phyloP scores from a whole-genome alignment of 2,329 filamentous ascomycete genomes.

The Chalaropsis thielavioides region DNA sequence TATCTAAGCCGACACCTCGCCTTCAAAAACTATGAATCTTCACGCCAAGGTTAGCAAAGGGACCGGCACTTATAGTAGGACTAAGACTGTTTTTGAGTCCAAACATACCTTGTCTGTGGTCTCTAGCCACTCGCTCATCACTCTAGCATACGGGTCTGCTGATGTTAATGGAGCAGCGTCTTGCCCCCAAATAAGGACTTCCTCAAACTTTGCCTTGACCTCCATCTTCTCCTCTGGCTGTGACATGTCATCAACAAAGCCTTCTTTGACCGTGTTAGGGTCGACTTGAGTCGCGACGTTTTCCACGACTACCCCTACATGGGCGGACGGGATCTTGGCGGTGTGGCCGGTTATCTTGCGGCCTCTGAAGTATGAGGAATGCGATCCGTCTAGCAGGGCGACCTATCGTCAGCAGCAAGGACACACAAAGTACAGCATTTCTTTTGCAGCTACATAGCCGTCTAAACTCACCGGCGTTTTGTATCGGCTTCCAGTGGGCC shows the following conservation, averaged over 20 bases:
- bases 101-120: constrained; percentile 50
- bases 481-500: constrained; percentile 48
- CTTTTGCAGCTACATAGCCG: no score
- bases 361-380: constrained; percentile 59
- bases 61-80: no score
- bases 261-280: not conserved
- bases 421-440: not conserved
- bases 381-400: constrained; percentile 31
- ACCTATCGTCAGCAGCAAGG: not conserved
- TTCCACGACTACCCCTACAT: constrained; percentile 49
- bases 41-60: no score
- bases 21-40: constrained; percentile 3
- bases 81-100: no score
- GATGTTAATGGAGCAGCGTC: constrained; percentile 43
- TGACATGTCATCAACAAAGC: constrained; percentile 27
- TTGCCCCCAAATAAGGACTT: constrained; percentile 73
- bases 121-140: constrained; percentile 65
- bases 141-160: constrained; percentile 57
- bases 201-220: constrained; percentile 53
- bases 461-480: constrained; percentile 27
- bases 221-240: constrained; percentile 44
- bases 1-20: not conserved
- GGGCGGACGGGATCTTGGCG: constrained; percentile 54
- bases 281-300: constrained; percentile 26
- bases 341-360: constrained; percentile 58